Conservation (phyloP, 1,139 yeast genomes). For the Pichia sp. region DNA sequence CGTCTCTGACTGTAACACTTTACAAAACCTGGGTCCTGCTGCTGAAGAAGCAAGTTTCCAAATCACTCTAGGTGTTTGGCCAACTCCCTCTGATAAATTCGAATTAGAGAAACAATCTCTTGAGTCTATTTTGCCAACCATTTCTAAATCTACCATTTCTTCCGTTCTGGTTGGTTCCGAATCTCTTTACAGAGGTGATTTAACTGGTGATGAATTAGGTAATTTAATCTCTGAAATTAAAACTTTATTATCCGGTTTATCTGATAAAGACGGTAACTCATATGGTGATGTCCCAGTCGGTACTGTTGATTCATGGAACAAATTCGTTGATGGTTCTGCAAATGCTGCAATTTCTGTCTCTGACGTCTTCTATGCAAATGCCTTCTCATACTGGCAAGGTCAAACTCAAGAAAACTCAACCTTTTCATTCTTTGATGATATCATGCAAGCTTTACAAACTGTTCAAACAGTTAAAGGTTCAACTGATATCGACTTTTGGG, state of each 20-base stretch:
- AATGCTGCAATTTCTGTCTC: constrained; percentile 67
- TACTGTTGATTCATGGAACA: constrained; percentile 93
- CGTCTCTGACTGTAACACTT: constrained; percentile 80
- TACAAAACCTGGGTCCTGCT: constrained; percentile 79
- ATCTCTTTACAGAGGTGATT: constrained; percentile 79
- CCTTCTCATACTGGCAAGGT: constrained; percentile 98
- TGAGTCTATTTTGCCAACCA: constrained; percentile 56
- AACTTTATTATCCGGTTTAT: constrained; percentile 47
- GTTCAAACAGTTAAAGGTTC: constrained; percentile 81
- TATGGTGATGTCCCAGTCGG: constrained; percentile 74
- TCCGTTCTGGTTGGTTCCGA: constrained; percentile 86
- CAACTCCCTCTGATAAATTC: constrained; percentile 72
- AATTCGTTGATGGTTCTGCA: constrained; percentile 71
- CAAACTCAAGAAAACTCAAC: constrained; percentile 76
- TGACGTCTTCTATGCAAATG: constrained; percentile 84
- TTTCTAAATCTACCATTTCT: constrained; percentile 61
- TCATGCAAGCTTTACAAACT: constrained; percentile 89
- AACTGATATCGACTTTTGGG: constrained; percentile 82
- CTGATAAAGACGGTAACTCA: constrained; percentile 75
- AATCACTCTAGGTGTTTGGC: constrained; percentile 83
- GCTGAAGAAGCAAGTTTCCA: constrained; percentile 67
- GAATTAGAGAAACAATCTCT: constrained; percentile 65
- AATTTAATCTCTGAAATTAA: constrained; percentile 54
- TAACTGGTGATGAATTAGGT: constrained; percentile 66
- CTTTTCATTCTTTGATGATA: constrained; percentile 88